Conservation (phyloP, 1,284 basidiomycete genomes). For the Cutaneotrichosporon cavernicola region DNA sequence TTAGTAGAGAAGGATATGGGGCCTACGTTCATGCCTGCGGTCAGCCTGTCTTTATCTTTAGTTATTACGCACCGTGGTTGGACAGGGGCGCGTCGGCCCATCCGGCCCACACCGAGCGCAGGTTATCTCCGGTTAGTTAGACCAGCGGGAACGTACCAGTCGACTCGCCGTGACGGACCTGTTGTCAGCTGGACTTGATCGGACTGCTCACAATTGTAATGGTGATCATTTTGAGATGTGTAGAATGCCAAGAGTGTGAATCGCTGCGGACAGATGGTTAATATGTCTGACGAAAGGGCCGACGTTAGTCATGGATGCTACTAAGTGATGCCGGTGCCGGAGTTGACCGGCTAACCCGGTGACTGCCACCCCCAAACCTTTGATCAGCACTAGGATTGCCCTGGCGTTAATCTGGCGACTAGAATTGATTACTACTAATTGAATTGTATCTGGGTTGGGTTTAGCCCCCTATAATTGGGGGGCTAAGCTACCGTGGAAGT, state of each 20-base stretch:
- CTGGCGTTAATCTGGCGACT: too few species aligned
- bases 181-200: conserved; percentile 1
- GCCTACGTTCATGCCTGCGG: conserved; percentile 65
- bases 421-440: too few species aligned
- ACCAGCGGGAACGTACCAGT: conserved; percentile 58
- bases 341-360: neutral
- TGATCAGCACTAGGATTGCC: too few species aligned
- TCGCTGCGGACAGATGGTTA: too few species aligned
- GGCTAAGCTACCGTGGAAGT: too few species aligned
- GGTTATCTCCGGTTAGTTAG: conserved; percentile 45
- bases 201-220: conserved; percentile 47
- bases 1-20: conserved; percentile 3
- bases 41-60: conserved; percentile 7
- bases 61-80: conserved; percentile 66
- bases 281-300: too few species aligned
- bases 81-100: conserved; percentile 79
- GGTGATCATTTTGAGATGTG: conserved; percentile 49
- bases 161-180: conserved; percentile 78
- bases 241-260: too few species aligned
- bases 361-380: neutral
- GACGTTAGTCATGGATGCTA: too few species aligned
- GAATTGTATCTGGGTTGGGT: too few species aligned
- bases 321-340: too few species aligned
- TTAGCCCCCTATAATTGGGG: too few species aligned
- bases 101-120: conserved; percentile 68